phyloP scores from a whole-genome alignment of 805 yeast species.

The Yarrowia divulgata region DNA sequence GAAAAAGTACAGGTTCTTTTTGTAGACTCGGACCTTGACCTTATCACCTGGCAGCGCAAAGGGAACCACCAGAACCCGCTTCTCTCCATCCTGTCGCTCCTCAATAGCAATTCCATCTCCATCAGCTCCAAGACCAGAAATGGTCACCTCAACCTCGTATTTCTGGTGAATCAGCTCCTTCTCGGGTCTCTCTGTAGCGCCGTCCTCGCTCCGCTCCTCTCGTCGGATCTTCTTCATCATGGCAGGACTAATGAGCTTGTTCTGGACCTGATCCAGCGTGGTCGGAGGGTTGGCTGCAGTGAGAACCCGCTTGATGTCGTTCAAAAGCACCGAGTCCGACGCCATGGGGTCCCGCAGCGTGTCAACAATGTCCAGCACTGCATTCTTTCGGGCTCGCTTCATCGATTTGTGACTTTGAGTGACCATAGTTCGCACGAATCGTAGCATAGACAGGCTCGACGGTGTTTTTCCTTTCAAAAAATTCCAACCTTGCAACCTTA shows the following conservation, averaged over 20 bases:
- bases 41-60: slow-evolving; percentile 88
- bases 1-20: slow-evolving; percentile 75
- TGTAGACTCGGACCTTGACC: slow-evolving; percentile 73
- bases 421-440: slow-evolving; percentile 27
- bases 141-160: slow-evolving; percentile 56
- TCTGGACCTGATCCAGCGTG: slow-evolving; percentile 28
- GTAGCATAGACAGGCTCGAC: neutral
- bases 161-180: slow-evolving; percentile 25
- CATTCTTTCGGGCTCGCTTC: slow-evolving; percentile 28
- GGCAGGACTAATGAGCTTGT: slow-evolving; percentile 21
- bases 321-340: slow-evolving; percentile 77
- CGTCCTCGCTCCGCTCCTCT: slow-evolving; percentile 14
- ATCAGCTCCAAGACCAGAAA: slow-evolving; percentile 69
- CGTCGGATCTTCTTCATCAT: slow-evolving; percentile 23
- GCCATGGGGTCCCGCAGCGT: slow-evolving; percentile 68
- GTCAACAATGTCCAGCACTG: slow-evolving; percentile 29
- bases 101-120: slow-evolving; percentile 70
- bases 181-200: slow-evolving; percentile 2
- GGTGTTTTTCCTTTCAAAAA: neutral
- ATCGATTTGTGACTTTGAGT: slow-evolving; percentile 34
- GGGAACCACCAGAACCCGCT: slow-evolving; percentile 75
- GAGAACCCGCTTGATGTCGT: slow-evolving; percentile 61
- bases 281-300: neutral
- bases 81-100: slow-evolving; percentile 21
- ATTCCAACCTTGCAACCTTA: neutral